Evolutionary conservation across 1,284 basidiomycete species (phyloP), one percentile per base, ranked within the genome.

Genomic region (Sanguinoderma infundibulare): DNA sequence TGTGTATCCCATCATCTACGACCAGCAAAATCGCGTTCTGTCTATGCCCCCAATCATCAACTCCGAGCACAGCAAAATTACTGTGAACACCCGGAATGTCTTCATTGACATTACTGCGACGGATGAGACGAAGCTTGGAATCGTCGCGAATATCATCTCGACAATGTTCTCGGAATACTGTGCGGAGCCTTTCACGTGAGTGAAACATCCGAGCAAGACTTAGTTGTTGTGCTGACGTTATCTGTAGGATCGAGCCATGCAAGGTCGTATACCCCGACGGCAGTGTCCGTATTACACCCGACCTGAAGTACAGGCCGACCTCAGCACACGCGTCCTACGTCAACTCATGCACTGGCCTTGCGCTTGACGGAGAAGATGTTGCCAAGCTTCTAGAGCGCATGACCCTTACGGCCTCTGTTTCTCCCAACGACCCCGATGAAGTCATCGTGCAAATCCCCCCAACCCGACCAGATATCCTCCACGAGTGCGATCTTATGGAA

Each of bases 31-130:
- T 73, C 87, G 82, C 35, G 97, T 99, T 1, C 83, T 98, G 20
- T 98, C 95, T 12, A 96, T 99, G 91, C 98, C 98, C 30, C 98
- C 98, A 2, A 98, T 99, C 76, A 98, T 98, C 79, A 98, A 98
- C 79, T 97, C 95, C 6, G 90, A 98, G 66, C 93, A 95, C 78
- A 98, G 95, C 74, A 99, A 98, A 82, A 99, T 99, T 72, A 94
- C 95, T 0, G 82, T 98, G 65, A 90, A 96, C 74, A 99, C 98
- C 14, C 87, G 84, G 61, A 98, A 99, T 77, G 83, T 99, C 73
- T 98, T 98, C 78, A 94, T 99, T 69, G 98, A 99, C 76, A 88
- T 95, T 50, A 99, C 98, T 6, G 97, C 96, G 7, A 97, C 95
- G n/a, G 98, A 99, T 75, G 87, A 95, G 76, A 98, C 97, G 50